Conservation (phyloP, 495 filamentous ascomycete species). For the Achaetomiella virescens region DNA sequence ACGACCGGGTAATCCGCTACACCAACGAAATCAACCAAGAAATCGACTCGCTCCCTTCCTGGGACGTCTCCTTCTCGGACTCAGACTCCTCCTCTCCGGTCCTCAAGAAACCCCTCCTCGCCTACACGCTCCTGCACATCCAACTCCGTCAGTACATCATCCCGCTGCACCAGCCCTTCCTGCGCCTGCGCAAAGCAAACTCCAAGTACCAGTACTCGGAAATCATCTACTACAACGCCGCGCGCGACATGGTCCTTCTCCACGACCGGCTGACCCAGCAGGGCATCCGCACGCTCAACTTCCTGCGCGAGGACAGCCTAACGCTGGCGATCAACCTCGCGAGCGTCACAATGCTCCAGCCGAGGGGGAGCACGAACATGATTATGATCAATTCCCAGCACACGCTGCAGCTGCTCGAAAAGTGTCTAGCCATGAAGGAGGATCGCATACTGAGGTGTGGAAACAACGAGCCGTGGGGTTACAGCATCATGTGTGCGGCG, state of each 20-base stretch:
- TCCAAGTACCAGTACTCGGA: conserved; percentile 42
- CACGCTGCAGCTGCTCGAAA: conserved; percentile 38
- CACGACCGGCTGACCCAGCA: conserved; percentile 35
- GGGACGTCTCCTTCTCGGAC: conserved; percentile 29
- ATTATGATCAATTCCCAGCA: conserved; percentile 41
- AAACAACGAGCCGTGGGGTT: conserved; percentile 43
- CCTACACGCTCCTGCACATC: conserved; percentile 38
- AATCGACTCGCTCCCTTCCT: conserved; percentile 39
- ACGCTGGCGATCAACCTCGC: conserved; percentile 40
- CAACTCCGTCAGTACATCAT: conserved; percentile 41
- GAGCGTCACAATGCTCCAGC: conserved; percentile 45
- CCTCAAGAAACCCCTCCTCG: conserved; percentile 32
- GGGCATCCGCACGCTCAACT: conserved; percentile 37
- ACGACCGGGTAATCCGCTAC: conserved; percentile 40
- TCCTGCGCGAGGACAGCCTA: conserved; percentile 36
- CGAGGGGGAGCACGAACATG: conserved; percentile 38
- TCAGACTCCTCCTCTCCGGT: background rate
- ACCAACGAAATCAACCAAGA: conserved; percentile 40
- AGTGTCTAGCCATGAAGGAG: conserved; percentile 40
- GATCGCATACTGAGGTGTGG: conserved; percentile 41
- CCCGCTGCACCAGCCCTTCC: conserved; percentile 39
- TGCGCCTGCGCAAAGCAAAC: conserved; percentile 35
- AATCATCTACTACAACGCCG: conserved; percentile 43
- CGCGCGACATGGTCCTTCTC: conserved; percentile 41
- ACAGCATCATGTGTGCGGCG: conserved; percentile 40